phyloP scores from a whole-genome alignment of 2,329 filamentous ascomycete genomes.

The Zopfia rhizophila region DNA sequence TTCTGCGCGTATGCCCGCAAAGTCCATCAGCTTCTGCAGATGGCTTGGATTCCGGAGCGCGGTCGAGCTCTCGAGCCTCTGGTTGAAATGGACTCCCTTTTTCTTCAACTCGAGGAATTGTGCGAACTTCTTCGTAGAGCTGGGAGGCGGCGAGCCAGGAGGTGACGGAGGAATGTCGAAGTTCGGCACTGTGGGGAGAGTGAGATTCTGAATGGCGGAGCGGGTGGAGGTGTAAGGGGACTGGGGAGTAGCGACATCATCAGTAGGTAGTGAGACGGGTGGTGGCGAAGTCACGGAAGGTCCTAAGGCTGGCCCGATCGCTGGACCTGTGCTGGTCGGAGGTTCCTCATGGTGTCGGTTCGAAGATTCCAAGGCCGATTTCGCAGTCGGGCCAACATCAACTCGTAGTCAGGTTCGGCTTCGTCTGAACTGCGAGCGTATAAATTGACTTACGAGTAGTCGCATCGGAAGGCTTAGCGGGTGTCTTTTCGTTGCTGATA shows the following conservation, averaged over 20 bases:
- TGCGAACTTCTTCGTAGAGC: constrained; percentile 72
- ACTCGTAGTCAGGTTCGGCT: too few species aligned
- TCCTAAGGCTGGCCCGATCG: constrained; percentile 31
- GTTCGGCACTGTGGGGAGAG: constrained; percentile 76
- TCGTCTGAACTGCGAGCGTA: too few species aligned
- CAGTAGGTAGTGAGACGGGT: constrained; percentile 22
- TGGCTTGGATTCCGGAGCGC: constrained; percentile 78
- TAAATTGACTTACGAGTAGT: background rate
- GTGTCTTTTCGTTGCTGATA: constrained; percentile 23
- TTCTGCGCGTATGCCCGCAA: constrained; percentile 67
- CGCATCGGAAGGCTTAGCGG: background rate
- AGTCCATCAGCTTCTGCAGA: constrained; percentile 76
- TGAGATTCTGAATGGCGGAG: constrained; percentile 74
- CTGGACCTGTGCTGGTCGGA: constrained; percentile 39
- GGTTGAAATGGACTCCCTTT: constrained; percentile 81
- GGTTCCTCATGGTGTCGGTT: too few species aligned
- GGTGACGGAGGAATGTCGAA: constrained; percentile 80
- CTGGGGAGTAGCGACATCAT: constrained; percentile 38
- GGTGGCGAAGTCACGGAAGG: constrained; percentile 36
- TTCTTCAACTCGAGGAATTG: constrained; percentile 82
- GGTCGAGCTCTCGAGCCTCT: constrained; percentile 72
- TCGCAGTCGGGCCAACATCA: too few species aligned
- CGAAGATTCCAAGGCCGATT: too few species aligned
- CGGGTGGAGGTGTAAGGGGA: constrained; percentile 77
- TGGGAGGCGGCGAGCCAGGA: constrained; percentile 61